A percentile compares a stretch with the other conserved stretches of the same genome.
phyloP scores from a whole-genome alignment of 1,284 basidiomycete species.

The Trametes sp. region DNA sequence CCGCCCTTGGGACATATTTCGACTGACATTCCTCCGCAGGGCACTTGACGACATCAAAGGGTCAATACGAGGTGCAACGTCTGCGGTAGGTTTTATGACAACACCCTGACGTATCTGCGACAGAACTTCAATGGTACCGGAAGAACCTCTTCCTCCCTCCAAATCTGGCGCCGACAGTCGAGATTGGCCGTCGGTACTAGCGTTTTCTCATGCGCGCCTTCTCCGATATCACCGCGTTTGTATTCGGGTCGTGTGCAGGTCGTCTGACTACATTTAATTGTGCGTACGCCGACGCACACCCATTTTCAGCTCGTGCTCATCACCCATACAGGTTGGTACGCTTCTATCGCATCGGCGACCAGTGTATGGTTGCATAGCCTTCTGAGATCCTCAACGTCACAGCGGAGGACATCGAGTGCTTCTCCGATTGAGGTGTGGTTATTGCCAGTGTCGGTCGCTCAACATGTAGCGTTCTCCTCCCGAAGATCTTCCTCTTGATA shows the following conservation, averaged over 20 bases:
- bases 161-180: conserved; percentile 19
- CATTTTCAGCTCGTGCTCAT: not conserved
- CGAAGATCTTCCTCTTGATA: not conserved
- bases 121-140: conserved; percentile 38
- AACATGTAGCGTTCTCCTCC: not conserved
- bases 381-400: not conserved
- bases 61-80: conserved; percentile 79
- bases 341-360: not conserved
- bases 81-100: no score
- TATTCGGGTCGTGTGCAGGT: not conserved
- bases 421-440: not conserved
- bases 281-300: not conserved
- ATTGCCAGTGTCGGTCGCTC: not conserved
- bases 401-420: not conserved
- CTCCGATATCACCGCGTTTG: not conserved
- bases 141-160: conserved; percentile 34
- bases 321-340: not conserved
- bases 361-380: not conserved
- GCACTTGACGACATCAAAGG: conserved; percentile 80
- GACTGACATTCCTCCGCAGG: conserved; percentile 45
- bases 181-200: conserved; percentile 27
- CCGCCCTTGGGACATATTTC: not conserved
- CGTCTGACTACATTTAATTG: not conserved
- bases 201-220: no score
- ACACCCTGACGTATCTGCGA: not conserved